A percentile compares a stretch with the other conserved stretches of the same genome.
phyloP scores from a whole-genome alignment of 305 asterid genomes.

The Ilex paraguariensis region DNA sequence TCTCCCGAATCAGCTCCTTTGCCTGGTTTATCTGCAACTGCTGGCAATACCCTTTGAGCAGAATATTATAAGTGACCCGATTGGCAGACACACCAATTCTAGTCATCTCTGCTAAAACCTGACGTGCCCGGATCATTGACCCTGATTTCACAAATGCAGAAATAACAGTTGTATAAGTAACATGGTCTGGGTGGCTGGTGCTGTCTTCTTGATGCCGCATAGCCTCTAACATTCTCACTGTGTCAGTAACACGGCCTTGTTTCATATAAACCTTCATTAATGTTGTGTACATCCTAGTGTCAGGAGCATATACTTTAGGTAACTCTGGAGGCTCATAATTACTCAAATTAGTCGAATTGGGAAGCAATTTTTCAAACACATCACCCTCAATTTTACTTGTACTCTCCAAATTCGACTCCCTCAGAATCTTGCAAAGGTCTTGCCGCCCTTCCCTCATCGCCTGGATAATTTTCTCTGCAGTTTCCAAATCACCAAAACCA shows the following conservation, averaged over 20 bases:
- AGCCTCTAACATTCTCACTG: conserved; percentile 90
- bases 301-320: conserved; percentile 46
- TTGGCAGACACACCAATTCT: conserved; percentile 64
- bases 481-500: conserved; percentile 77
- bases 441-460: conserved; percentile 80
- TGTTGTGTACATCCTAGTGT: conserved; percentile 82
- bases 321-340: conserved; percentile 51
- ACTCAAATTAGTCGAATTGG: conserved; percentile 37
- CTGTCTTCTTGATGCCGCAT: conserved; percentile 72
- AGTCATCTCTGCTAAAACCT: conserved; percentile 72
- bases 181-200: conserved; percentile 80
- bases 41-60: conserved; percentile 88
- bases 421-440: conserved; percentile 71
- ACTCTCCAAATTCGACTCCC: conserved; percentile 33
- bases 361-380: conserved; percentile 53
- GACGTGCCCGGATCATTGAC: conserved; percentile 69
- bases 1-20: conserved; percentile 60
- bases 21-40: conserved; percentile 83
- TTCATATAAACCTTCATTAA: conserved; percentile 95
- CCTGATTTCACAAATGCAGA: conserved; percentile 79
- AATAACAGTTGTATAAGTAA: conserved; percentile 85
- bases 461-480: conserved; percentile 72
- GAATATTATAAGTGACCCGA: conserved; percentile 77
- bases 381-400: conserved; percentile 13
- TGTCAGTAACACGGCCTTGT: conserved; percentile 69